Evolutionary conservation across 768 basidiomycete genomes (phyloP), one percentile per base, ranked within the genome.

Genomic region (Trametes coccinea): DNA sequence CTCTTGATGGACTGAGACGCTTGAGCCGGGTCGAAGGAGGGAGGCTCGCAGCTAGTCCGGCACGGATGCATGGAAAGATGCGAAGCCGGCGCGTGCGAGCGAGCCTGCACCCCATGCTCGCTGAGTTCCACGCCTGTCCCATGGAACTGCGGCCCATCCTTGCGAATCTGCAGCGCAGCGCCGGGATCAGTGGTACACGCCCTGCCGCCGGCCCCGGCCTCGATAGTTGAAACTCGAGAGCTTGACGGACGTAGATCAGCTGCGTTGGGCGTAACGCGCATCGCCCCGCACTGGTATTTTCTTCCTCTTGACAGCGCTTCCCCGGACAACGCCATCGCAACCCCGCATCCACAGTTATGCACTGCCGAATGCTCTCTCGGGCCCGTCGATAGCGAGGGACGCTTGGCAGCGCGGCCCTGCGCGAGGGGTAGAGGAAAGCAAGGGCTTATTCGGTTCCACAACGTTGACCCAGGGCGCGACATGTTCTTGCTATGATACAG

Each of bases 401-500:
- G 34, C 34, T 37, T 37, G 2, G 11, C 34, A 37, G 1, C 34
- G 34, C 6, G 34, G 34, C 34, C 6, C 34, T 37, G 34, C 34
- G 11, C 34, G 34, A 37, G 34, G 6, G 34, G 11, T 5, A 37
- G 34, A 37, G 34, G 11, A 11, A 37, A 6, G 34, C 34, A 37
- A 11, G 11, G 34, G 27, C 27, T 27, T 17, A 6, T 46, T 46
- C 22, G 45, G 45, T 9, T 27, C 45, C 45, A 27, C 45, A 17
- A 17, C 11, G 11, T 29, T 5, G 14, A 27, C 48, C 48, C 10
- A 8, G 30, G 27, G 37, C 17, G 53, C 29, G 29, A 29, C n/a
- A 34, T 16, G 53, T 16, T 27, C 45, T 56, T 22, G 45, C 50
- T 63, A 59, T 63, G 56, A 59, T 63, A 63, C 62, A 63, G 33